These are phyloP conservation scores for Boletellus sp. DNA, from an alignment of 768 basidiomycete species.

Conservation along the genomic window DNA sequence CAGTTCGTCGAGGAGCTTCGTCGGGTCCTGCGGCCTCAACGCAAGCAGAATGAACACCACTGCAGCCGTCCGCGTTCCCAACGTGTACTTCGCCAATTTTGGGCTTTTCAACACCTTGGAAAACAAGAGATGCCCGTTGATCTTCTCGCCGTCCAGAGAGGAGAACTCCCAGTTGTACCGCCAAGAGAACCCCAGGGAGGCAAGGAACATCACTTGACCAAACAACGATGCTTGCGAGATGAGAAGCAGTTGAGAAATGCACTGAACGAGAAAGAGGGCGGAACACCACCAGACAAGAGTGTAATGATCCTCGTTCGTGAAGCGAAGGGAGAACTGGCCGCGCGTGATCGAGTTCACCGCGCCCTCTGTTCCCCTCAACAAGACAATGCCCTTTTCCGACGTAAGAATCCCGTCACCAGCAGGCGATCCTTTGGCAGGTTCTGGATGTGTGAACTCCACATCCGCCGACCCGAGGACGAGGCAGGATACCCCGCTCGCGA, in stretches of 20 bases:
- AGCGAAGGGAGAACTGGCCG: slow-evolving; percentile 24
- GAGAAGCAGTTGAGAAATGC: slow-evolving; percentile 26
- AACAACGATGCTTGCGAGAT: slow-evolving; percentile 27
- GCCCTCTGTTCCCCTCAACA: slow-evolving; percentile 27
- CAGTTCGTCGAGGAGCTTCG: slow-evolving; percentile 8
- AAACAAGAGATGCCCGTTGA: slow-evolving; percentile 13
- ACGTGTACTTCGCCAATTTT: slow-evolving; percentile 10
- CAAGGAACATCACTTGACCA: slow-evolving; percentile 31
- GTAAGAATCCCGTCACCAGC: slow-evolving; percentile 29
- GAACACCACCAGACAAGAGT: slow-evolving; percentile 20
- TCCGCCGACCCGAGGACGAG: slow-evolving; percentile 22
- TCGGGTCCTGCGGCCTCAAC: slow-evolving; percentile 6
- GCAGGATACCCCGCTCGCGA: slow-evolving; percentile 27
- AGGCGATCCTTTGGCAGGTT: slow-evolving; percentile 23
- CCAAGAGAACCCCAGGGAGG: slow-evolving; percentile 24
- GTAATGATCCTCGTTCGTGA: slow-evolving; percentile 12
- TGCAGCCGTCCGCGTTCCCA: slow-evolving; percentile 14
- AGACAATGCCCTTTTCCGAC: slow-evolving; percentile 16
- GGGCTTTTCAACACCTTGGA: slow-evolving; percentile 9
- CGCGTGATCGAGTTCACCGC: slow-evolving; percentile 29
- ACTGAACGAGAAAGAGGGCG: slow-evolving; percentile 20
- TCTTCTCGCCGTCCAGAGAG: slow-evolving; percentile 29
- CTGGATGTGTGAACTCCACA: slow-evolving; percentile 19
- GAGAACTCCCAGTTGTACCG: slow-evolving; percentile 22
- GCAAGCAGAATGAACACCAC: slow-evolving; percentile 19